These are phyloP conservation scores for Candida gorgasii DNA, from an alignment of 805 yeast genomes.

Conservation along the genomic window DNA sequence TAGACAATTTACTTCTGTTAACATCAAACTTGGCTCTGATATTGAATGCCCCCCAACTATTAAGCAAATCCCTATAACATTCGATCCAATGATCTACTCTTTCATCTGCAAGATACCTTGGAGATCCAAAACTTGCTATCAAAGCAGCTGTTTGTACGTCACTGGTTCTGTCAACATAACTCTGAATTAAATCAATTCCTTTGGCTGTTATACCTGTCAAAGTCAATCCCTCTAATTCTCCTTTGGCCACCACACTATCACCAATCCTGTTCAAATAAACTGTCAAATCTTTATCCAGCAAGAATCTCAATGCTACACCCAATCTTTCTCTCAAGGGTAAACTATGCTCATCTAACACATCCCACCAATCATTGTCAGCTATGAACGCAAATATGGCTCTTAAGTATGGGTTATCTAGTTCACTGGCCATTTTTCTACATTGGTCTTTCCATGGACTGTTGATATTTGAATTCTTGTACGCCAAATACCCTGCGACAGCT, in stretches of 20 bases:
- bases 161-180: slow-evolving; percentile 82
- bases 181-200: slow-evolving; percentile 78
- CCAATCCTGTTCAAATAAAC: slow-evolving; percentile 71
- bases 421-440: slow-evolving; percentile 85
- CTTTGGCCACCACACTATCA: slow-evolving; percentile 67
- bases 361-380: slow-evolving; percentile 96
- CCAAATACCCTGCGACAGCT: slow-evolving; percentile 87
- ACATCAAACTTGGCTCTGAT: slow-evolving; percentile 85
- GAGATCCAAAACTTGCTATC: slow-evolving; percentile 77
- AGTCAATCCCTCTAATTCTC: slow-evolving; percentile 89
- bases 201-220: slow-evolving; percentile 89
- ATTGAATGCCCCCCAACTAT: slow-evolving; percentile 80
- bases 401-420: slow-evolving; percentile 83
- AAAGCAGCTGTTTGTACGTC: slow-evolving; percentile 92
- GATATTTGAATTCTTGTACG: slow-evolving; percentile 55
- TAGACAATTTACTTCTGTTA: slow-evolving; percentile 63
- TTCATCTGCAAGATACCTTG: slow-evolving; percentile 73
- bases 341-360: slow-evolving; percentile 85
- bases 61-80: slow-evolving; percentile 64
- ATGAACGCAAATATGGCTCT: slow-evolving; percentile 91
- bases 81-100: slow-evolving; percentile 80
- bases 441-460: slow-evolving; percentile 92
- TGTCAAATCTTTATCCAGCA: slow-evolving; percentile 76
- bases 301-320: slow-evolving; percentile 86
- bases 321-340: slow-evolving; percentile 84